Conservation (phyloP, 768 basidiomycete genomes). For the Plicaturopsis crispa region DNA sequence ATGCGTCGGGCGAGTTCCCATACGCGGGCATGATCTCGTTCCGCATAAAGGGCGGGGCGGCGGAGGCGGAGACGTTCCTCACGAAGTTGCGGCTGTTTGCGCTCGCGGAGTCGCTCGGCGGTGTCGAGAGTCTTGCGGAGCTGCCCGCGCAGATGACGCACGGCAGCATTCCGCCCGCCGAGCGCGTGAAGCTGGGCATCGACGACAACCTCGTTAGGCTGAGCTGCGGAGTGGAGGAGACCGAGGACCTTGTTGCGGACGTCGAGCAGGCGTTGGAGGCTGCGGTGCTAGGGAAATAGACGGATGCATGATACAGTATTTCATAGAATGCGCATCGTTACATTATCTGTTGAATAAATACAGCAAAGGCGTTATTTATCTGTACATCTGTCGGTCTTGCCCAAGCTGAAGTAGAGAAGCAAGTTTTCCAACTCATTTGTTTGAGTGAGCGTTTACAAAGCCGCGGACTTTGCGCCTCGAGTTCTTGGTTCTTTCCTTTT, state of each 20-base stretch:
- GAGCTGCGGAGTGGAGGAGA: conserved; percentile 86
- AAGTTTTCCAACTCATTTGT: no score
- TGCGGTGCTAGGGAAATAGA: no score
- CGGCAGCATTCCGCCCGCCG: conserved; percentile 60
- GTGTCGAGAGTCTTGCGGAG: conserved; percentile 88
- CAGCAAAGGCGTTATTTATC: no score
- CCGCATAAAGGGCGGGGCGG: conserved; percentile 43
- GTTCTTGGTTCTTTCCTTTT: no score
- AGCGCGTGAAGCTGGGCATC: conserved; percentile 68
- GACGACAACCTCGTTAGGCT: conserved; percentile 70
- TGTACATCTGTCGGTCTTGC: no score
- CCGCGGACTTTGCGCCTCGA: no score
- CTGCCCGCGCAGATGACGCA: conserved; percentile 89
- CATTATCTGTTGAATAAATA: no score
- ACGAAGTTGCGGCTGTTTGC: conserved; percentile 59
- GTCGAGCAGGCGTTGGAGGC: conserved; percentile 55
- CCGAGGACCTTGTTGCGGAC: conserved; percentile 71
- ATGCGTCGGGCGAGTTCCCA: conserved; percentile 56
- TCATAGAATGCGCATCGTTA: no score
- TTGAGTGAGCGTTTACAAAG: no score
- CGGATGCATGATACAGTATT: no score
- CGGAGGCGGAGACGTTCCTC: conserved; percentile 61
- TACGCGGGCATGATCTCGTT: conserved; percentile 88
- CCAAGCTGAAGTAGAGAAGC: no score
- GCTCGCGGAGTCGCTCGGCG: conserved; percentile 85